Base-by-base conservation (phyloP, 129 eudicot species). In the Chrysanthemum seticuspe region DNA sequence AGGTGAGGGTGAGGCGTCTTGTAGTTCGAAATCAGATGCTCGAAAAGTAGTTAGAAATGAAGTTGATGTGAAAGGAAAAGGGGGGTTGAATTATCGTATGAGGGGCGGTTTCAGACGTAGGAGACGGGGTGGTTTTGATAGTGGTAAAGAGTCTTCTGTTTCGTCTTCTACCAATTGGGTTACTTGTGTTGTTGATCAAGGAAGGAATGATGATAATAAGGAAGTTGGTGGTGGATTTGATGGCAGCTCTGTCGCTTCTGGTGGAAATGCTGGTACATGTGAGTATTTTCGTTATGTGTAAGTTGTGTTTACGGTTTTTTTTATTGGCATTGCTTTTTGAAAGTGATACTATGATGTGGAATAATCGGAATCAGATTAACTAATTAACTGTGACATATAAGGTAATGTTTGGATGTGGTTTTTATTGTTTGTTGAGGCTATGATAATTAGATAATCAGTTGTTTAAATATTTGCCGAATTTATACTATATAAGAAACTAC, bases 11-110 rank as follows among this genome's bases (percentile, higher is more conserved):
- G 93, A 92, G 67, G 91, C 86, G 7, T 92, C 97, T 2, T 76
- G 96, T 82, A 85, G 96, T 55, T 86, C 92, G 2, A 69, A 60
- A 54, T 84, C 87, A 0, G 85, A 82, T 81, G 84, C 77, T 68
- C 75, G 84, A 71, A 78, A 75, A 36, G 58, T 62, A 54, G 75
- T 40, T 66, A 50, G 62, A 66, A 69, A 25, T 70, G 83, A 67
- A 58, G 71, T 80, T 82, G 96, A 89, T 82, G 10, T 87, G 81
- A 93, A 93, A 80, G 97, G 93, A 21, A 94, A 94, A 70, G 86
- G 86, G 76, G 80, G 74, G 2, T 54, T 76, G n/a, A 79, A 64
- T 79, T 81, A 83, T 48, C 77, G 87, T 59, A 52, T 63, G 3
- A 84, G 87, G 73, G 73, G 77, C 45, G 67, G 87, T 60, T 53